These are phyloP conservation scores for Ciborinia camelliae DNA, from an alignment of 2,329 filamentous ascomycete species.

Conservation along the genomic window DNA sequence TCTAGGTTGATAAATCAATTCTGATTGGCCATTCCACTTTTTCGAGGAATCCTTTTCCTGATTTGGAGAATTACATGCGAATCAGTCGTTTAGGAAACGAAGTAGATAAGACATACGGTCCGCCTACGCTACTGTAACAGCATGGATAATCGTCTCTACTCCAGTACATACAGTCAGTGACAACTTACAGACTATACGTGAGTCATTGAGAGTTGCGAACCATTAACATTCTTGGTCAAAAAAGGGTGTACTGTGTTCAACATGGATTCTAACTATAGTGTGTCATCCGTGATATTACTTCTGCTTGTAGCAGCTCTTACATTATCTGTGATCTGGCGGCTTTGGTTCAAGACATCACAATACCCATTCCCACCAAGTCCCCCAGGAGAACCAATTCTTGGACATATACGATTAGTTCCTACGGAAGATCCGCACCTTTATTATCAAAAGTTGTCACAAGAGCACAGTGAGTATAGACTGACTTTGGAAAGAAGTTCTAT, in stretches of 20 bases:
- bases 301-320: background rate
- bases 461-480: conserved; percentile 25
- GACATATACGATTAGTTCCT: conserved; percentile 31
- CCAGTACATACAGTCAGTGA: background rate
- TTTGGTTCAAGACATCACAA: background rate
- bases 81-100: background rate
- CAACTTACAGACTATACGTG: background rate
- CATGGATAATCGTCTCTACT: background rate
- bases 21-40: background rate
- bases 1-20: background rate
- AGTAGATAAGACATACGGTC: background rate
- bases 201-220: background rate
- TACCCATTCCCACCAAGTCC: conserved; percentile 32
- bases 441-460: conserved; percentile 29
- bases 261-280: background rate
- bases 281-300: background rate
- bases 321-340: background rate
- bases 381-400: conserved; percentile 29
- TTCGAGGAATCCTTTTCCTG: background rate
- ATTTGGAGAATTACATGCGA: background rate
- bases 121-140: background rate
- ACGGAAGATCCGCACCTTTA: conserved; percentile 25
- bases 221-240: background rate
- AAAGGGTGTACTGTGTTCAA: background rate
- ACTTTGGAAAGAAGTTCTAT: background rate